Base-by-base conservation (phyloP, 2,329 filamentous ascomycete species). In the Cryoendolithus antarcticus region DNA sequence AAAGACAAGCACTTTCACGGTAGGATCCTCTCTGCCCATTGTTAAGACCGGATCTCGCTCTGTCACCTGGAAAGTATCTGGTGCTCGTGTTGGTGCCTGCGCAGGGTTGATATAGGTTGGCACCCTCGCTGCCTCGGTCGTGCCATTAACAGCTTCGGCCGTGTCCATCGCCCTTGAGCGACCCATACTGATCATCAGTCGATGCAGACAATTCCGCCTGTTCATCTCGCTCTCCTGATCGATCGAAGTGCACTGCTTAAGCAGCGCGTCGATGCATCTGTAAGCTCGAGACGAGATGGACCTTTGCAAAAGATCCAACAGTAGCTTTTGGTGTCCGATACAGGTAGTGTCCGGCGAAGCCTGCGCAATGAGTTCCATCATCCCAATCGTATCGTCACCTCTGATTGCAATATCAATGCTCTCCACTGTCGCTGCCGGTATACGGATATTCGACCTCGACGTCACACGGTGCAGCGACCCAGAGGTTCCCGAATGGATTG, bases 171-270 rank as follows among this genome's bases (percentile, higher is more conserved):
- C 69, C 49, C 77, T 74, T 9, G 80, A 77, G 35, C 89, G 78
- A 11, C 89, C 88, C 50, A 95, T 93, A 12, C 88, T 80, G 43
- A 96, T 93, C 32, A 98, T 82, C 2, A 96, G 69, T 6, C 91
- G 80, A 58, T 98, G 91, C 35, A 98, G 76, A 57, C 86, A 91
- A 57, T 95, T 98, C 9, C 91, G 80, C 52, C 82, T 80, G 62
- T 96, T 94, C 56, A 98, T 86, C 55, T 96, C 91, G 49, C 93
- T 84, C 2, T 82, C 75, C 55, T 94, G 88, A 36, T 93, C 79
- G 2, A 96, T 70, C 1, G 74, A 78, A 32, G 77, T 72, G 37
- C 91, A 70, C 31, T 77, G 72, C 8, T 67, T 63, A 2, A 98
- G 61, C 1, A 96, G 70, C 42, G 72, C 73, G 11, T 72, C 65